Percentiles rank a stretch among this genome's conserved stretches.
Evolutionary conservation across 345 rosid genomes (phyloP).

Genomic region (Gynandropsis gynandra): DNA sequence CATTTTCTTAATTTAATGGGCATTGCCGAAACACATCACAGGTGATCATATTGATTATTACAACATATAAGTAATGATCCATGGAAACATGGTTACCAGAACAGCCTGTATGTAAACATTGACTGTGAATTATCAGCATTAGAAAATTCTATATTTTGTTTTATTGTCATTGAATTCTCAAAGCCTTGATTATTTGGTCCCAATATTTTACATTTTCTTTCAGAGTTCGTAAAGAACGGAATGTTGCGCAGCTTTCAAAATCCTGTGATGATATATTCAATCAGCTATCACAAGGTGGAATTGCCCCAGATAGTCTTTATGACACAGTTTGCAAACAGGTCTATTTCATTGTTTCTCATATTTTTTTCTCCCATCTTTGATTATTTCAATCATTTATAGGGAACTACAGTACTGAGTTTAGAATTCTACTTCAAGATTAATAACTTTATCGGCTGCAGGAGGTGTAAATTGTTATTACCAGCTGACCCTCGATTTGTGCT

Average conservation of each 20-base stretch:
- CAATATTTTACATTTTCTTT: constrained; percentile 12
- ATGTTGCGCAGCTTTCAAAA: constrained; percentile 49
- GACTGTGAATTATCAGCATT: too few species aligned
- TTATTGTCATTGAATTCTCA: too few species aligned
- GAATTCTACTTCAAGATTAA: too few species aligned
- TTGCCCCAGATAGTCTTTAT: constrained; percentile 72
- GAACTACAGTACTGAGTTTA: background rate
- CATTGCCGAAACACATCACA: constrained; percentile 90
- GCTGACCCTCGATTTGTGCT: background rate
- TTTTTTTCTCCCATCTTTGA: too few species aligned
- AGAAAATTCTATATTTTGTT: too few species aligned
- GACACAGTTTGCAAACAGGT: constrained; percentile 88
- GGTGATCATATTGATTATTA: constrained; percentile 31
- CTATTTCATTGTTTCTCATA: too few species aligned
- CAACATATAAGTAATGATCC: background rate
- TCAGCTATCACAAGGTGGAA: constrained; percentile 73
- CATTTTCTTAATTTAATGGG: constrained; percentile 94
- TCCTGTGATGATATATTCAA: constrained; percentile 90
- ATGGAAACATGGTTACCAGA: too few species aligned
- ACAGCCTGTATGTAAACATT: too few species aligned
- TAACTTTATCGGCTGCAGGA: too few species aligned
- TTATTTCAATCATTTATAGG: background rate
- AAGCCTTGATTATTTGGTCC: too few species aligned
- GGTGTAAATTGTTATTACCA: too few species aligned
- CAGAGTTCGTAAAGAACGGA: constrained; percentile 70